A percentile compares a stretch with the other conserved stretches of the same genome.
phyloP scores from a whole-genome alignment of 106 monocot species.

The Acanthochlamys bracteata region DNA sequence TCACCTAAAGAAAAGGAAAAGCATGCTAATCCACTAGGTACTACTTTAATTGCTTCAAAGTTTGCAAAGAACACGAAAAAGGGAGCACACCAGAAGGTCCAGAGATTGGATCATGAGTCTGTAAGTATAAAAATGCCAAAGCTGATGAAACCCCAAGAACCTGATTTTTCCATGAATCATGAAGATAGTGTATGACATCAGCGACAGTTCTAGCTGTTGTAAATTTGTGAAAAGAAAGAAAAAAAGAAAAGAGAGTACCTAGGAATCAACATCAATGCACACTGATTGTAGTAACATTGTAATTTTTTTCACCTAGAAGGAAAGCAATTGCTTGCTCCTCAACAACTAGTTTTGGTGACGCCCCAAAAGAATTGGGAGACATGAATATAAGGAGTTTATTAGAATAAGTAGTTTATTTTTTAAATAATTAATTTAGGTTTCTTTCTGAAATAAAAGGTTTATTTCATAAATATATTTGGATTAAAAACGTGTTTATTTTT shows the following conservation, averaged over 20 bases:
- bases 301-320: too few relatives aligned
- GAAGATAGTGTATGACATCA: slow-evolving; percentile 18
- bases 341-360: too few relatives aligned
- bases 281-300: too few relatives aligned
- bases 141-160: slow-evolving; percentile 78
- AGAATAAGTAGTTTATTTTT: too few relatives aligned
- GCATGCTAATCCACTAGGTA: slow-evolving; percentile 27
- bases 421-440: too few relatives aligned
- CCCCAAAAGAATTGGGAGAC: too few relatives aligned
- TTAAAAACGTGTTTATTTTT: too few relatives aligned
- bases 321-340: too few relatives aligned
- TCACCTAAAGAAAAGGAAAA: slow-evolving; percentile 1
- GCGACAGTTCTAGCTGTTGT: not conserved
- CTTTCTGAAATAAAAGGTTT: too few relatives aligned
- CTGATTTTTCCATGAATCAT: slow-evolving; percentile 51
- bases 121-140: slow-evolving; percentile 65
- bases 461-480: too few relatives aligned
- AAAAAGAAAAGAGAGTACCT: not conserved
- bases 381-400: too few relatives aligned
- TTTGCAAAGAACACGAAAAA: slow-evolving; percentile 67
- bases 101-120: slow-evolving; percentile 7
- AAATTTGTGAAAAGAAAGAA: not conserved
- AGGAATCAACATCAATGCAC: not conserved
- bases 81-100: slow-evolving; percentile 28
- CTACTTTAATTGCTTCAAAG: slow-evolving; percentile 61